Base-by-base conservation (phyloP, 1,139 yeast species). In the Hemisphaericaspora subhashii region DNA sequence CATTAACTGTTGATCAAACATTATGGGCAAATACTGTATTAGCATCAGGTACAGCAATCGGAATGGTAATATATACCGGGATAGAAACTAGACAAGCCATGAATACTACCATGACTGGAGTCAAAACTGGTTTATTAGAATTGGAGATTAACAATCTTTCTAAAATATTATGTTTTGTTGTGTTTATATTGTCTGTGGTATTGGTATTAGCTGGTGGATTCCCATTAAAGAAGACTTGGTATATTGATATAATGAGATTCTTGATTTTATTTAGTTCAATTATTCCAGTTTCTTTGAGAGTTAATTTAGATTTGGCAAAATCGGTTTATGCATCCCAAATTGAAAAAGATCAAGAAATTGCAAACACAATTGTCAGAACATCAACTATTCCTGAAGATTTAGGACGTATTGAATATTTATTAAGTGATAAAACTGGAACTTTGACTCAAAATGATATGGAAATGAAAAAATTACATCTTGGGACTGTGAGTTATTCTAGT, bases 391-490 rank as follows among this genome's bases (percentile, higher is more conserved):
- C 98, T 1, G 99, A 94, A 62, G 99, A 94, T 63, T 69, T 94
- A 48, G 99, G 99, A 12, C 74, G 99, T 52, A 86, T 94, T 38
- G 98, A 94, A 59, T 94, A 92, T 59, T 66, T 94, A 40, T 70
- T 94, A 33, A 84, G 92, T 47, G 99, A 94, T 60, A 94, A 94
- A 59, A 94, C 99, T 0, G 99, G 99, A 17, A 94, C 99, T 0
- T 72, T 94, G 49, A 94, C 99, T 5, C 97, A 92, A 60, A 94
- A 94, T 60, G 98, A 94, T 59, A 94, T 94, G 99, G 96, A 89
- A 55, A 70, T 94, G 77, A 89, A 87, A 52, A 90, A 90, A 58
- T 69, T 94, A 31, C 98, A 94, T 58, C 70, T 94, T 31, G 98
- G 98, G 6, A 76, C 92, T 0, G 95, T 92, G 9, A 84, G 96